phyloP scores from a whole-genome alignment of 2,329 filamentous ascomycete species.

The Aureobasidium sp. region DNA sequence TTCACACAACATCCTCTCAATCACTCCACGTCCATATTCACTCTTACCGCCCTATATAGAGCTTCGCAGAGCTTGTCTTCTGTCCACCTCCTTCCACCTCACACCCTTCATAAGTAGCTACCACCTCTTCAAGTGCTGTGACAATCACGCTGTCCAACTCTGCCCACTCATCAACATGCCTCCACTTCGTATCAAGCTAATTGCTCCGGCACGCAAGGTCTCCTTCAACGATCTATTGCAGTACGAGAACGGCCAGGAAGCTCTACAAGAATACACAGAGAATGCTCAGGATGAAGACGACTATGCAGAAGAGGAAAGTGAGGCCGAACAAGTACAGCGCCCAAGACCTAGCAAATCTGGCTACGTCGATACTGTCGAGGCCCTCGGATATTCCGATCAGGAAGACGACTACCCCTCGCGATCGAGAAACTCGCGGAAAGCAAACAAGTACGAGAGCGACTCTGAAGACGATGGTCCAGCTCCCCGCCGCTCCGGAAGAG shows the following conservation, averaged over 20 bases:
- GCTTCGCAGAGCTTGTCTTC: background rate
- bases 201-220: constrained; percentile 31
- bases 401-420: constrained; percentile 18
- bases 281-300: constrained; percentile 13
- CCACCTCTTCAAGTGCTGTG: background rate
- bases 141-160: background rate
- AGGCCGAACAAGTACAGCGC: background rate
- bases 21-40: background rate
- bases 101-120: no score
- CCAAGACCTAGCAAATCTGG: constrained; percentile 2
- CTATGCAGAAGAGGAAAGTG: constrained; percentile 18
- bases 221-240: constrained; percentile 38
- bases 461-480: background rate
- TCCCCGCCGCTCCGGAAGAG: constrained; percentile 8
- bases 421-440: constrained; percentile 7
- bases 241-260: constrained; percentile 41
- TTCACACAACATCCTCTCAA: background rate
- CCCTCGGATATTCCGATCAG: background rate
- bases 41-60: background rate
- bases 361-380: constrained; percentile 4
- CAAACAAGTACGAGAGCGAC: constrained; percentile 6
- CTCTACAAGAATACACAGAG: constrained; percentile 36
- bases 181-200: constrained; percentile 10
- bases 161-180: background rate
- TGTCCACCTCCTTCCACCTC: background rate